Percentiles rank a stretch among this genome's conserved stretches.
Conservation (phyloP, 306 rosid genomes). For the Castanea mollissima region DNA sequence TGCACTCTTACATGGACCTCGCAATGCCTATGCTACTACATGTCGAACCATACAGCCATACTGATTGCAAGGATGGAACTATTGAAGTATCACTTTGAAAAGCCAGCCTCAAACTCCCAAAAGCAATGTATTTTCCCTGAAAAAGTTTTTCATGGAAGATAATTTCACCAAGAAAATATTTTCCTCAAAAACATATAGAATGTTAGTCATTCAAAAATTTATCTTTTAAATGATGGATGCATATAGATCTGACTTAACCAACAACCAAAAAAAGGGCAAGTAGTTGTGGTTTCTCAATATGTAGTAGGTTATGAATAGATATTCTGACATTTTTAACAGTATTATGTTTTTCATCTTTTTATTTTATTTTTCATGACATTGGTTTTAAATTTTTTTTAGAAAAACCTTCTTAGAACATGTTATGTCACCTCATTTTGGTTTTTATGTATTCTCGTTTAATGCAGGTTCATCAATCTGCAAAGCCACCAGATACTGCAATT, state of each 20-base stretch:
- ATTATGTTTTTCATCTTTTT: background rate
- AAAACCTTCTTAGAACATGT: background rate
- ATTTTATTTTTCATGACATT: background rate
- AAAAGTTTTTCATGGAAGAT: no score
- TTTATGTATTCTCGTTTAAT: conserved; percentile 5
- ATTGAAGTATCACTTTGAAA: no score
- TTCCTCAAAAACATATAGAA: background rate
- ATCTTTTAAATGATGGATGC: background rate
- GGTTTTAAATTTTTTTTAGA: background rate
- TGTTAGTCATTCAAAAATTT: background rate
- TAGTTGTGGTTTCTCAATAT: conserved; percentile 8
- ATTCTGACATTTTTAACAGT: conserved; percentile 2
- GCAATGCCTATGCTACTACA: no score
- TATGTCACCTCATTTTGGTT: background rate
- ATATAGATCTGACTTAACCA: background rate
- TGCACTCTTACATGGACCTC: no score
- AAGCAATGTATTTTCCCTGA: no score
- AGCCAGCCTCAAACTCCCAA: no score
- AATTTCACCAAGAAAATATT: background rate
- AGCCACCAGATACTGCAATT: conserved; percentile 48
- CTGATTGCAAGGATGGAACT: no score
- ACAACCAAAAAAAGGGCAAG: no score
- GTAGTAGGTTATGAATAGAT: conserved; percentile 17
- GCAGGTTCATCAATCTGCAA: conserved; percentile 55
- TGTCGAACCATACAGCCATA: no score